Evolutionary conservation across 1,139 yeast genomes (phyloP).

Genomic region (Geotrichum phurueaensis): DNA sequence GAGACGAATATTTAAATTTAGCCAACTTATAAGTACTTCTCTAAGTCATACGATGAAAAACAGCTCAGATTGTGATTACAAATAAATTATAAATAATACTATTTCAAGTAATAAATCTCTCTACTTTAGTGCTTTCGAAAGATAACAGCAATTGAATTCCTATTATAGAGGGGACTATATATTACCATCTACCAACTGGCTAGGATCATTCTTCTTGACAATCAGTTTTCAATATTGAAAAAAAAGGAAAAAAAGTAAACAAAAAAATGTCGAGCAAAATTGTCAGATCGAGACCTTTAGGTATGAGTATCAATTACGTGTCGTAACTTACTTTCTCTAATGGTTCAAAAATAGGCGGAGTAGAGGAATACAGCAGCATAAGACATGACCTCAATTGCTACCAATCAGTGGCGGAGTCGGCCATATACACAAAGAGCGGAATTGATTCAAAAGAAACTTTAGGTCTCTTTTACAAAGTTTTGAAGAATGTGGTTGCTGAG

Average conservation of each 20-base stretch:
- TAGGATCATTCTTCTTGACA: no score
- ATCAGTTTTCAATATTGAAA: no score
- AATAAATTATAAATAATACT: no score
- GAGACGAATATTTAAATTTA: no score
- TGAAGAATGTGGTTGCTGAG: background rate
- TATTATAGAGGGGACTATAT: no score
- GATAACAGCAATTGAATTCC: no score
- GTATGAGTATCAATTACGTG: background rate
- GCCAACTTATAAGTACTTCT: no score
- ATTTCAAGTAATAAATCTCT: no score
- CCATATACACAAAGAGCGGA: background rate
- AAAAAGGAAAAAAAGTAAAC: background rate
- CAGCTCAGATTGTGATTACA: no score
- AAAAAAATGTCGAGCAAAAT: background rate
- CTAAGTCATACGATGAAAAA: no score
- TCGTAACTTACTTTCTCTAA: background rate
- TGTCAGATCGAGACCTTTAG: background rate
- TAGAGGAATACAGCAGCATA: conserved; percentile 3
- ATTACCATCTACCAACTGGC: no score
- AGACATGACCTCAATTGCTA: conserved; percentile 9
- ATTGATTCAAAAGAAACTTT: background rate
- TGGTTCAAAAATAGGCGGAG: background rate
- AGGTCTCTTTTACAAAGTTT: background rate
- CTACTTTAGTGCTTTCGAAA: no score
- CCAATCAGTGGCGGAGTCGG: conserved; percentile 4